Base-by-base conservation (phyloP, 176 grass and related monocot species). In the Bothriochloa decipiens region DNA sequence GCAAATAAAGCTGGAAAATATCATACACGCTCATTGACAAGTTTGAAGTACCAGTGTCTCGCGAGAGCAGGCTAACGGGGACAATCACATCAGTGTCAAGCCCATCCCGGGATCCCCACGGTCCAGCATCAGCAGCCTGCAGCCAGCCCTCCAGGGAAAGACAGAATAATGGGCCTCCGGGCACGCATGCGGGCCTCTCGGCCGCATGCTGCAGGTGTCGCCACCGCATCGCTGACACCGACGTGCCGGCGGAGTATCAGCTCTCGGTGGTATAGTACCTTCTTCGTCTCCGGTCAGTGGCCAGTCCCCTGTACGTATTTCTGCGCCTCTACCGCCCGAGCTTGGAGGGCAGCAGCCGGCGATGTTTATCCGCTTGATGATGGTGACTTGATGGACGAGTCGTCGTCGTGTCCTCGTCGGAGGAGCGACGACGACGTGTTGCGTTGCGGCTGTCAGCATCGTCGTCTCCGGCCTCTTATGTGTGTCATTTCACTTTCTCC, bases 101-200 rank as follows among this genome's bases (percentile, higher is more conserved):
- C 70, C 77, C 61, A 75, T 81, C 58, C 41, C 77, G 14, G 71
- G 13, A 28, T 73, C 70, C 23, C 40, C 23, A 63, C 29, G 16
- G 52, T 55, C 46, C 68, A 47, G 45, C 11, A 46, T 1, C 45
- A 47, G 3, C 11, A 47, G 43, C 43, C 2, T 46, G 29, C 45
- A 75, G 73, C 81, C 67, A 79, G 75, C 11, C 65, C 58, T 82
- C 71, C 47, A n/a, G 40, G 73, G 49, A 36, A 20, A 29, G 65
- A 64, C 52, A 47, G 66, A 62, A 81, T 18, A 43, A 74, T 46
- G 79, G 79, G 26, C 20, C 26, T 69, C 83, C 52, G 18, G 53
- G 29, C 29, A 32, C 29, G 29, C 77, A 12, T 27, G 23, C 7
- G 7, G 60, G 26, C 11, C 52, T 20, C 39, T 20, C 39, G 86